A percentile compares a stretch with the other conserved stretches of the same genome.
phyloP scores from a whole-genome alignment of 2,329 filamentous ascomycete species.

The Domatiomyces globalis region DNA sequence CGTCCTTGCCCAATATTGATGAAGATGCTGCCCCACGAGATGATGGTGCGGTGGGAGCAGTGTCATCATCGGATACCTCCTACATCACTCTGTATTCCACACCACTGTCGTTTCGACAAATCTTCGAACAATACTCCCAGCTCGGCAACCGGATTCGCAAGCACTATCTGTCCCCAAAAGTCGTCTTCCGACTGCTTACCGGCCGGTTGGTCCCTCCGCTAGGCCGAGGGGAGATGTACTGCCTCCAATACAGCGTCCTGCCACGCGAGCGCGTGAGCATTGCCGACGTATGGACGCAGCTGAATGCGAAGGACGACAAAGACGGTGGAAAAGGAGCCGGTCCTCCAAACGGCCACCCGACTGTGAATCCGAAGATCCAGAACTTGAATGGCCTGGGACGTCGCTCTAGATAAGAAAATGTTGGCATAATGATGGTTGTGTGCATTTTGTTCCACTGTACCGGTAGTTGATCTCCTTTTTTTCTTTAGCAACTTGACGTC shows the following conservation, averaged over 20 bases:
- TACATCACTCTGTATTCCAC: constrained; percentile 48
- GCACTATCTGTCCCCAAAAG: constrained; percentile 81
- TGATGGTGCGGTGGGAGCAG: background rate
- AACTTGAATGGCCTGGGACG: constrained; percentile 5
- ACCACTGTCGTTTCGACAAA: constrained; percentile 75
- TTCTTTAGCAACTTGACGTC: background rate
- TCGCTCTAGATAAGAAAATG: constrained; percentile 6
- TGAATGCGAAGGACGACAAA: constrained; percentile 36
- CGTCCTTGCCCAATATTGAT: background rate
- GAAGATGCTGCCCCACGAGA: background rate
- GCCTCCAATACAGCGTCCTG: constrained; percentile 94
- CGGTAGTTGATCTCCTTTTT: no score
- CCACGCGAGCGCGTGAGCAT: constrained; percentile 69
- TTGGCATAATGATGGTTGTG: background rate
- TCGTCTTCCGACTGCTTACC: constrained; percentile 74
- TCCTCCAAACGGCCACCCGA: constrained; percentile 83
- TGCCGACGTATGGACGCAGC: constrained; percentile 66
- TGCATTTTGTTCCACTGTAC: no score
- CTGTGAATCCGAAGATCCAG: constrained; percentile 53
- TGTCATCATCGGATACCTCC: constrained; percentile 1
- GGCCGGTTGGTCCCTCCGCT: constrained; percentile 92
- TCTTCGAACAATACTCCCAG: constrained; percentile 96
- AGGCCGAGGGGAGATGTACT: constrained; percentile 86
- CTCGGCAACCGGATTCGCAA: constrained; percentile 83
- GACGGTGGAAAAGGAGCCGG: constrained; percentile 46